phyloP scores from a whole-genome alignment of 75 land plant genomes.

The Cupressus sempervirens region DNA sequence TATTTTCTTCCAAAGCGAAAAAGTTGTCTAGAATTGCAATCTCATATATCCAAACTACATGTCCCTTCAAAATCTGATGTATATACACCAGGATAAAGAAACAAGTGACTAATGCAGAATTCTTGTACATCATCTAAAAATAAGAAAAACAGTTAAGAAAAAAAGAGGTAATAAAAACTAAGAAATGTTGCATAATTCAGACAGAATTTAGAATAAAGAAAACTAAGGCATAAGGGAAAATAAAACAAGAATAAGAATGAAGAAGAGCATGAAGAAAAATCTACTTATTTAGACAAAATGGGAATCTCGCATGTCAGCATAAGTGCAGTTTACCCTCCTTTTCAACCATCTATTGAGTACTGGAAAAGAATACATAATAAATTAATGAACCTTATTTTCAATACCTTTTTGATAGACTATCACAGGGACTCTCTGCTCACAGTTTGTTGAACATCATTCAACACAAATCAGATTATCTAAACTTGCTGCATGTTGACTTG shows the following conservation, averaged over 20 bases:
- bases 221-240: neutral
- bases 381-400: neutral
- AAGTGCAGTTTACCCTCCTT: neutral
- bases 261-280: neutral
- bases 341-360: neutral
- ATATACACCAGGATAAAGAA: neutral
- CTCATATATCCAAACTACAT: neutral
- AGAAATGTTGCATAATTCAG: conserved; percentile 1
- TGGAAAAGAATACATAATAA: neutral
- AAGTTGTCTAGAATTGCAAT: neutral
- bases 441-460: neutral
- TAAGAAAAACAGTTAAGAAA: neutral
- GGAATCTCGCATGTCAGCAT: neutral
- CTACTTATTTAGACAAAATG: neutral
- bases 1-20: neutral
- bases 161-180: neutral
- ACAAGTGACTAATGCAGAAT: neutral
- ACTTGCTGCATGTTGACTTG: neutral
- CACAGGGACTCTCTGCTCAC: neutral
- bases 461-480: neutral
- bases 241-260: neutral
- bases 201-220: neutral
- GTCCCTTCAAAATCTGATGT: neutral
- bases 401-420: neutral
- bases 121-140: neutral